Percentiles rank a stretch among this genome's conserved stretches.
These are phyloP conservation scores for Cryptosporidium baileyi DNA, from an alignment of 169 alveolate species.

Conservation along the genomic window DNA sequence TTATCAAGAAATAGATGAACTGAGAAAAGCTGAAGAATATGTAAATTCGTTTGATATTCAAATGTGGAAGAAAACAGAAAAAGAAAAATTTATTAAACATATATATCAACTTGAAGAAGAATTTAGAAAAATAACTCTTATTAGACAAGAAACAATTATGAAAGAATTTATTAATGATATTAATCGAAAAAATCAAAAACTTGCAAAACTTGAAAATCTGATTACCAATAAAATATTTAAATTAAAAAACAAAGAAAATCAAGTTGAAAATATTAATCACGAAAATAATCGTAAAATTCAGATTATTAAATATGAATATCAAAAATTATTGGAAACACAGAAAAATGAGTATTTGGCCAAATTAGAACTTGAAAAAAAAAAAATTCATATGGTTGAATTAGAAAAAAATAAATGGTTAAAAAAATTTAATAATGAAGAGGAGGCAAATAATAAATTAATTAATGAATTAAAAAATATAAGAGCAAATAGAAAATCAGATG, in stretches of 20 bases:
- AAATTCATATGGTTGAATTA: slow-evolving; percentile 1
- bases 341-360: neutral
- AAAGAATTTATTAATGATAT: slow-evolving; percentile 24
- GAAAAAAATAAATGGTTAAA: slow-evolving; percentile 39
- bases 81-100: slow-evolving; percentile 50
- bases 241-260: slow-evolving; percentile 59
- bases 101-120: slow-evolving; percentile 26
- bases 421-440: slow-evolving; percentile 33
- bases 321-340: slow-evolving; percentile 6
- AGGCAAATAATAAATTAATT: neutral
- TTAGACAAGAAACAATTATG: slow-evolving; percentile 59
- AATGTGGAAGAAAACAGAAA: slow-evolving; percentile 40
- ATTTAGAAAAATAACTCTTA: neutral
- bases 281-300: slow-evolving; percentile 23
- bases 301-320: neutral
- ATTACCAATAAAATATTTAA: slow-evolving; percentile 27
- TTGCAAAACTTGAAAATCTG: slow-evolving; percentile 37
- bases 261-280: slow-evolving; percentile 18
- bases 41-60: neutral
- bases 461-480: slow-evolving; percentile 7
- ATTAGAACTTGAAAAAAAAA: slow-evolving; percentile 59
- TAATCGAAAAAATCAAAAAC: slow-evolving; percentile 6
- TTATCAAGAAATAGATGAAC: neutral
- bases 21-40: neutral
- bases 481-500: slow-evolving; percentile 12